Base-by-base conservation (phyloP, 2,329 filamentous ascomycete species). In the Leptographium wingfieldii region DNA sequence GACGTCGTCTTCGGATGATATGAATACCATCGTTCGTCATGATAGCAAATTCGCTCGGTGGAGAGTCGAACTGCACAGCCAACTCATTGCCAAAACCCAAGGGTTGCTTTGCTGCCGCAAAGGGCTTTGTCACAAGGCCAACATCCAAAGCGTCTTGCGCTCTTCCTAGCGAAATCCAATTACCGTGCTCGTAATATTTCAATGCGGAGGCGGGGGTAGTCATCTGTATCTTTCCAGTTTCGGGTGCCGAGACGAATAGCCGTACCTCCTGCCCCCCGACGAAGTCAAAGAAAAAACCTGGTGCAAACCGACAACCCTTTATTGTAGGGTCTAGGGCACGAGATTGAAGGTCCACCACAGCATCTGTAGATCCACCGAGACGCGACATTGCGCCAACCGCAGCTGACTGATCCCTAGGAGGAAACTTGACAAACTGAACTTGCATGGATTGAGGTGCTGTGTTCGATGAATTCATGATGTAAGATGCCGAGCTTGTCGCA, bases 381-480 rank as follows among this genome's bases (percentile, higher is more conserved):
- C 58, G 57, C 12, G 25, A n/a, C 5, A 12, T 11, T 19, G 35
- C 56, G n/a, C 29, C 53, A 2, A 48, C 12, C 1, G 55, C 16
- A 63, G 63, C 69, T 59, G 66, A 72, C 63, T 65, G 72, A 61
- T 72, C 74, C 48, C 76, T 72, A 0, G 94, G 94, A 1, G 95
- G 94, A 61, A 96, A 95, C 69, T 94, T 95, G 72, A 99, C 90
- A 68, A 95, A 94, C 66, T 95, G 88, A n/a, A 96, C 85, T 72
- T 96, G 92, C 90, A 99, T 96, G 73, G 90, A 96, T 66, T 89
- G 92, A 0, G 94, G 92, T 0, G 88, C 85, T 61, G 78, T 71
- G 61, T 79, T 85, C 9, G 82, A 79, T 25, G 81, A 78, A 16
- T 79, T 80, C 35, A 83, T 77, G 70, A 79, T 81, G 74, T 86